Conservation (phyloP, 176 grass and related monocot species). For the Alopecurus myosuroides region DNA sequence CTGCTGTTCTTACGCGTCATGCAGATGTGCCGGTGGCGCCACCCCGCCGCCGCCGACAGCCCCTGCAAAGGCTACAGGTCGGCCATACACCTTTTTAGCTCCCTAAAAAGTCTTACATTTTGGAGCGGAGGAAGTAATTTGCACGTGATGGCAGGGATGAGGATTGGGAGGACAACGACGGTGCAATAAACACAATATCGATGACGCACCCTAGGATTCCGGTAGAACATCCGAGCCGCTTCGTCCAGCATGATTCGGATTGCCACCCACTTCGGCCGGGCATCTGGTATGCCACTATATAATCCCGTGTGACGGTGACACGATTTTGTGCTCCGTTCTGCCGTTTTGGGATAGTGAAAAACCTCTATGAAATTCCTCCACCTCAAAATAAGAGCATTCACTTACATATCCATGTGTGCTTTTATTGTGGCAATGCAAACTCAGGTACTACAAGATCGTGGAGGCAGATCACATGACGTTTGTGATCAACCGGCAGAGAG, state of each 20-base stretch:
- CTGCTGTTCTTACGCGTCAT: constrained; percentile 52
- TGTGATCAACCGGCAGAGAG: constrained; percentile 61
- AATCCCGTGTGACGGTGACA: neutral
- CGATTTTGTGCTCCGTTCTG: neutral
- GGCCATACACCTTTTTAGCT: too few relatives aligned
- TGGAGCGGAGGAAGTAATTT: too few relatives aligned
- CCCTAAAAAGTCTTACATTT: too few relatives aligned
- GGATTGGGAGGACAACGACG: constrained; percentile 91
- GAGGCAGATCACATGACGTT: constrained; percentile 84
- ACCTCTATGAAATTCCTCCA: neutral
- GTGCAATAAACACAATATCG: constrained; percentile 77
- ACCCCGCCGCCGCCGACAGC: constrained; percentile 8
- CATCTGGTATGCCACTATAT: constrained; percentile 39
- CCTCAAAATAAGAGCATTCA: neutral
- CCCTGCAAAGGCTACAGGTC: constrained; percentile 71
- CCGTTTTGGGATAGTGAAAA: neutral
- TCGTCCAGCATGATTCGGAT: constrained; percentile 30
- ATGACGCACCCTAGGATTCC: constrained; percentile 82
- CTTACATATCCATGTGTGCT: neutral
- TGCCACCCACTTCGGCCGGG: constrained; percentile 45
- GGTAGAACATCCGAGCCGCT: constrained; percentile 52
- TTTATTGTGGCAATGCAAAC: neutral
- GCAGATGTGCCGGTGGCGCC: constrained; percentile 68
- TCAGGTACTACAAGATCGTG: constrained; percentile 66
- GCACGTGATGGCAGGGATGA: constrained; percentile 40